These are phyloP conservation scores for Parsonsia alboflavescens DNA, from an alignment of 257 asterid genomes.

Conservation along the genomic window DNA sequence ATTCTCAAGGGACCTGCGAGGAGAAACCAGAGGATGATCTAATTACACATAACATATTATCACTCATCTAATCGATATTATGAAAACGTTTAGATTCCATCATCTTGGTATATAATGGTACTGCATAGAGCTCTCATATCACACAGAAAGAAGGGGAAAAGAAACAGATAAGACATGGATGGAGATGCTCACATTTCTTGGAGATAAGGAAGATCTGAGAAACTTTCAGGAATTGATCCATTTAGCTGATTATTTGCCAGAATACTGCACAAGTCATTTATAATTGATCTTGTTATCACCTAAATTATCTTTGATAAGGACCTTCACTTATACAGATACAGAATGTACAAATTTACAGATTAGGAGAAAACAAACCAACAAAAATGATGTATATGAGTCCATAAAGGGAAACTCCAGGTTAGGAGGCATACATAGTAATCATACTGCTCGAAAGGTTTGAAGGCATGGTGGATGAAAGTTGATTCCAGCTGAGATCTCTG, in stretches of 20 bases:
- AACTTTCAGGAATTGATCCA: conserved; percentile 40
- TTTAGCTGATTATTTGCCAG: conserved; percentile 36
- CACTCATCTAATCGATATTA: neutral
- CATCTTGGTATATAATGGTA: neutral
- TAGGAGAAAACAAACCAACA: neutral
- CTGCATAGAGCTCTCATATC: neutral
- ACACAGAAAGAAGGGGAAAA: neutral
- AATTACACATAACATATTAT: neutral
- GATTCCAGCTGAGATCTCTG: conserved; percentile 49
- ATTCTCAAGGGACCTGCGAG: conserved; percentile 37
- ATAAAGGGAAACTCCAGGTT: neutral
- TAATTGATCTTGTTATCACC: neutral
- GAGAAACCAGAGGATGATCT: conserved; percentile 4
- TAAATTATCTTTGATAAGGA: neutral
- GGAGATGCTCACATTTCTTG: conserved; percentile 40
- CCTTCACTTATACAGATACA: neutral
- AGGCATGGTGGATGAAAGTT: conserved; percentile 36
- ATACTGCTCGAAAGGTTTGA: conserved; percentile 28
- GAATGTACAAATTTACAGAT: neutral
- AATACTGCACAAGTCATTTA: conserved; percentile 31
- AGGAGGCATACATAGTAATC: conserved; percentile 39
- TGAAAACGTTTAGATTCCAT: neutral
- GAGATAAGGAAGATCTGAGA: conserved; percentile 34
- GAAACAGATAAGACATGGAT: neutral
- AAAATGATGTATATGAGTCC: neutral